Conservation (phyloP, 192 early-diverging fungal species). For the Coemansia sp. region DNA sequence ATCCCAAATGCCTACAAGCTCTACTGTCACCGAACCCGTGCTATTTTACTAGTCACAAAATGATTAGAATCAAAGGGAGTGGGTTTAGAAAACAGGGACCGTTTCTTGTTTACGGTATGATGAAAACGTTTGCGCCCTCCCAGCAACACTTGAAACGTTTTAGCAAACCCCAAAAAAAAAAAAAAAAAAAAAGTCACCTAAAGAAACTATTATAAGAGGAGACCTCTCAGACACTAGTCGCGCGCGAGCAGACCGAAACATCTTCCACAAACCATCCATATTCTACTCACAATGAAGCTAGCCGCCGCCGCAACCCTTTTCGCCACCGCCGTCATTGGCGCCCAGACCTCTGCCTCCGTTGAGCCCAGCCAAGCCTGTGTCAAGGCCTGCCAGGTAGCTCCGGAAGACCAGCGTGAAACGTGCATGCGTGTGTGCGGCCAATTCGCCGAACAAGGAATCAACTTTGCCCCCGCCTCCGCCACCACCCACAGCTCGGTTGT, state of each 20-base stretch:
- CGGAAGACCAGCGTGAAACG: conserved; percentile 26
- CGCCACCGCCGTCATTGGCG: background rate
- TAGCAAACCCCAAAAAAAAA: background rate
- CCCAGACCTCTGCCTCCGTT: background rate
- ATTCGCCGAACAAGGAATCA: conserved; percentile 32
- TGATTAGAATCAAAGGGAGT: background rate
- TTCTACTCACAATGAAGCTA: too few species aligned
- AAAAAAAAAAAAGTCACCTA: background rate
- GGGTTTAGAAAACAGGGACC: background rate
- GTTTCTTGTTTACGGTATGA: background rate
- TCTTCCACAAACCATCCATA: background rate
- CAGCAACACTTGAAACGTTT: background rate
- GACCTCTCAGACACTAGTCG: background rate
- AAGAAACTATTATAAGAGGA: background rate
- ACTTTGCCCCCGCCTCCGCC: conserved; percentile 8
- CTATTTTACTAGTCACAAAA: background rate
- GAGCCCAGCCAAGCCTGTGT: conserved; percentile 15
- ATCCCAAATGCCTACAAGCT: background rate
- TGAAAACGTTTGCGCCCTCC: background rate
- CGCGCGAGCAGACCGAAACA: background rate
- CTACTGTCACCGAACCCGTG: background rate
- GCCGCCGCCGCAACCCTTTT: background rate
- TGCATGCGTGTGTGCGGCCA: conserved; percentile 34
- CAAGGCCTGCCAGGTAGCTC: conserved; percentile 28
- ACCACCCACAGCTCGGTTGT: background rate